Conservation (phyloP, 768 basidiomycete species). For the Dentipellis sp. region DNA sequence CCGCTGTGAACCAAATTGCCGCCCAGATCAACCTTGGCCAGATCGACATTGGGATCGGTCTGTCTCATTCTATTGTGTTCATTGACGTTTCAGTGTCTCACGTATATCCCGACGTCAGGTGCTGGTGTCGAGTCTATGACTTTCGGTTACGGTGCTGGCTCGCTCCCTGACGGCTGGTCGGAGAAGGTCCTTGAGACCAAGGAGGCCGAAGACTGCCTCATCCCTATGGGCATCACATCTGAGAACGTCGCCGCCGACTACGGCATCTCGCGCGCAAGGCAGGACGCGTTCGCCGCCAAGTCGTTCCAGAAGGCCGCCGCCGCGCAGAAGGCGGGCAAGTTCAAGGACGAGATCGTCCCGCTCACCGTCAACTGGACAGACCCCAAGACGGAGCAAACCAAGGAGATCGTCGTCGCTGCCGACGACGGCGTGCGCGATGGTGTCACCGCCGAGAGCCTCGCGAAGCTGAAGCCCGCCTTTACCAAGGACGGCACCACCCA, state of each 20-base stretch:
- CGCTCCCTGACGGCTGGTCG: conserved; percentile 49
- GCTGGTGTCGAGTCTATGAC: conserved; percentile 92
- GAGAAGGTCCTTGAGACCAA: conserved; percentile 55
- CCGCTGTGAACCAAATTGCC: conserved; percentile 75
- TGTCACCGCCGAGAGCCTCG: conserved; percentile 67
- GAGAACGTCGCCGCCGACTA: conserved; percentile 84
- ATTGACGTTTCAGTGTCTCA: neutral
- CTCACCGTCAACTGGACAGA: conserved; percentile 61
- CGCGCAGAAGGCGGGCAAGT: conserved; percentile 74
- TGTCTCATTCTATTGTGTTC: conserved; percentile 13
- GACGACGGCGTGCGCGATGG: conserved; percentile 88
- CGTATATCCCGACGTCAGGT: conserved; percentile 28
- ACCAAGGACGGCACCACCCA: conserved; percentile 66
- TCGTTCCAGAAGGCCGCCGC: conserved; percentile 81
- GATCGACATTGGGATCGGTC: conserved; percentile 86
- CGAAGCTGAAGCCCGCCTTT: conserved; percentile 85
- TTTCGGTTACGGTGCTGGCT: conserved; percentile 53
- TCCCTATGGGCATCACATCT: conserved; percentile 93
- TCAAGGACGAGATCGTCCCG: conserved; percentile 79
- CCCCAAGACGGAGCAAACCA: conserved; percentile 63
- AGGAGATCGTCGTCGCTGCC: conserved; percentile 58
- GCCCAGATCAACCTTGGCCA: conserved; percentile 70
- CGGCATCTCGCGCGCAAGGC: conserved; percentile 60
- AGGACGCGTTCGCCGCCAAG: conserved; percentile 77
- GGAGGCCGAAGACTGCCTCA: conserved; percentile 71